phyloP scores from a whole-genome alignment of 208 protist species.

The Acanthamoeba divionensis region DNA sequence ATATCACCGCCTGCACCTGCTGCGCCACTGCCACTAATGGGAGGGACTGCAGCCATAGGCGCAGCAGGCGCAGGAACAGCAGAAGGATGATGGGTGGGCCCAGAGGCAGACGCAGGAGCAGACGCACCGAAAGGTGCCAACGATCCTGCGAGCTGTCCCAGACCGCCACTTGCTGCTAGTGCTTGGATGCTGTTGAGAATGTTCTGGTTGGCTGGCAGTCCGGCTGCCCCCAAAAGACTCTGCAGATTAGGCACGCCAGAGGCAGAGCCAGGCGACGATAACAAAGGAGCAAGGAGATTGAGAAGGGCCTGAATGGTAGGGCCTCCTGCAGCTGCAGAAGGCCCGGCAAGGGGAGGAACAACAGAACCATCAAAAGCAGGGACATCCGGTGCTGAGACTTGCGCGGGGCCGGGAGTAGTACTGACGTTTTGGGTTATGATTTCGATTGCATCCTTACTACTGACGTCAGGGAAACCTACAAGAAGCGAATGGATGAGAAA shows the following conservation, averaged over 20 bases:
- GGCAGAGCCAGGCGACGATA: not conserved
- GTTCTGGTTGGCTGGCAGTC: not conserved
- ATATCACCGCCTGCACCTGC: not conserved
- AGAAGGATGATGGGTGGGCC: not conserved
- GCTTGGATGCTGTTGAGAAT: not conserved
- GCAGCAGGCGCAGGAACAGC: not conserved
- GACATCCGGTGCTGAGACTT: not conserved
- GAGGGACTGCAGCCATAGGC: not conserved
- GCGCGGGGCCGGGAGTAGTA: not conserved
- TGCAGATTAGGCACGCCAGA: not conserved
- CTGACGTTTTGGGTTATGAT: slow-evolving; percentile 7
- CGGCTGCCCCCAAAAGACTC: not conserved
- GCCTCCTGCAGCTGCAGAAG: not conserved
- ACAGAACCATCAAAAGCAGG: not conserved
- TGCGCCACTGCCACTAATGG: not conserved
- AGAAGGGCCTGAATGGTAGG: not conserved
- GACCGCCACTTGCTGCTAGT: not conserved
- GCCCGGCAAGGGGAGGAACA: not conserved
- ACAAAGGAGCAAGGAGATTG: not conserved
- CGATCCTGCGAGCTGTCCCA: not conserved
- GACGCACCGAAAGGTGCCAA: not conserved
- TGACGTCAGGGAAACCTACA: slow-evolving; percentile 10
- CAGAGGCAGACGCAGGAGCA: not conserved
- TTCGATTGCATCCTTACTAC: slow-evolving; percentile 53
- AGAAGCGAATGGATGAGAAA: not conserved